Evolutionary conservation across 2,329 filamentous ascomycete species (phyloP).

Genomic region (Trichoderma brevicompactum): DNA sequence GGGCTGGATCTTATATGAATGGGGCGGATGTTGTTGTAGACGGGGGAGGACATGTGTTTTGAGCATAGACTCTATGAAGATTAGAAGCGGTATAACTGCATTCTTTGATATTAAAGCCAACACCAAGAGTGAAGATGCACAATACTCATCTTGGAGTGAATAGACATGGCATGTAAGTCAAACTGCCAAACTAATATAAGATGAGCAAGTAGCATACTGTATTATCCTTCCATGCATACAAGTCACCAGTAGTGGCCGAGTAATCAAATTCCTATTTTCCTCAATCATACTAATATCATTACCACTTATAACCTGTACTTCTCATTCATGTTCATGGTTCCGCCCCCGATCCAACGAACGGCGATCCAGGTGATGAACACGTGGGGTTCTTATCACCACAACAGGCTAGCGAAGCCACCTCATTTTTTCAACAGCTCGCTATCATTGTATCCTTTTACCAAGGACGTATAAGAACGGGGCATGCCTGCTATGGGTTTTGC

Average conservation of each 20-base stretch:
- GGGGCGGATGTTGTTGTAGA: conserved; percentile 69
- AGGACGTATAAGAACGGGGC: too few species aligned
- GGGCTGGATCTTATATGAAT: conserved; percentile 69
- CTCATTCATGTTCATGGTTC: neutral
- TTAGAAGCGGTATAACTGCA: too few species aligned
- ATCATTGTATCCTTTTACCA: too few species aligned
- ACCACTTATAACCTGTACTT: neutral
- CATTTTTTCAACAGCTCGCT: neutral
- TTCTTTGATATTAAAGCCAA: neutral
- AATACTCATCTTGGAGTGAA: too few species aligned
- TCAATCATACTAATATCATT: neutral
- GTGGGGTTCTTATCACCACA: neutral
- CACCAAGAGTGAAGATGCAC: neutral
- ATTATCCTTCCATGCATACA: too few species aligned
- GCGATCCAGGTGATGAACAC: neutral
- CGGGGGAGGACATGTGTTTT: conserved; percentile 49
- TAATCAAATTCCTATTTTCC: too few species aligned
- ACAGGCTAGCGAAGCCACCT: conserved; percentile 3
- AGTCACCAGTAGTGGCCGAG: too few species aligned
- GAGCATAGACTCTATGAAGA: neutral
- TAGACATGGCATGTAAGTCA: too few species aligned
- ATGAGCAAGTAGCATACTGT: too few species aligned
- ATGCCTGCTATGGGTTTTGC: too few species aligned
- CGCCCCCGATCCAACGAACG: neutral
- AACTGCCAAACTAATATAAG: too few species aligned